Percentiles rank a stretch among this genome's conserved stretches.
Evolutionary conservation across 2,329 filamentous ascomycete genomes (phyloP).

Genomic region (Cytospora paraplurivora): DNA sequence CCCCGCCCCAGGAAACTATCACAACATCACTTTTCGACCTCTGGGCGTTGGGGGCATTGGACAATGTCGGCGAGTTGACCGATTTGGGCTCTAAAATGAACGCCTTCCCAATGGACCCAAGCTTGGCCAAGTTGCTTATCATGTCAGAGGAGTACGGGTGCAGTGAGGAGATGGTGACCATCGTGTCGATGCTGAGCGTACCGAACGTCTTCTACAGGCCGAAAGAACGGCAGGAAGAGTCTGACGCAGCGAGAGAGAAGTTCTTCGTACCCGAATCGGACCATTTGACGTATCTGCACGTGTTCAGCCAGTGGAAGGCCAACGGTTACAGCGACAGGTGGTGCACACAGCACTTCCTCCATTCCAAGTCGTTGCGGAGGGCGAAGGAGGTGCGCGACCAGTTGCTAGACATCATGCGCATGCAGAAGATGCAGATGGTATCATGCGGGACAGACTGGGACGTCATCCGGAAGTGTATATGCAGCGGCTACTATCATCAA

Average conservation of each 20-base stretch:
- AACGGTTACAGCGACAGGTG: conserved; percentile 89
- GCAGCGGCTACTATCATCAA: conserved; percentile 97
- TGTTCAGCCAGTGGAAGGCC: conserved; percentile 92
- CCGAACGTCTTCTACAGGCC: conserved; percentile 96
- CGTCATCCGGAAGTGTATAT: conserved; percentile 92
- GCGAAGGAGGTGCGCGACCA: conserved; percentile 95
- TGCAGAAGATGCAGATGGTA: conserved; percentile 84
- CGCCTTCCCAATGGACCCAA: conserved; percentile 96
- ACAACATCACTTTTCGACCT: conserved; percentile 96
- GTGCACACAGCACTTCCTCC: conserved; percentile 91
- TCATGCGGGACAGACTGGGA: conserved; percentile 98
- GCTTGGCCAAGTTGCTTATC: conserved; percentile 91
- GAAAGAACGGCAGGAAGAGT: conserved; percentile 95
- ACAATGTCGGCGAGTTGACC: conserved; percentile 92
- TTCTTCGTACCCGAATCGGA: conserved; percentile 99
- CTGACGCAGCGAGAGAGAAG: conserved; percentile 91
- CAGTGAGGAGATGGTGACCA: conserved; percentile 96
- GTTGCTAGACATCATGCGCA: conserved; percentile 88
- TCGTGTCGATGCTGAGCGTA: conserved; percentile 96
- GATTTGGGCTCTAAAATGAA: conserved; percentile 90
- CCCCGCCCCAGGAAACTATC: conserved; percentile 95
- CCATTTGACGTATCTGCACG: conserved; percentile 91
- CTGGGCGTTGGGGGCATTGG: conserved; percentile 90
- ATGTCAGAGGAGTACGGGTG: conserved; percentile 88
- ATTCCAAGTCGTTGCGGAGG: conserved; percentile 88